A percentile compares a stretch with the other conserved stretches of the same genome.
Evolutionary conservation across 805 yeast genomes (phyloP).

Genomic region (Monosporozyma solicola): DNA sequence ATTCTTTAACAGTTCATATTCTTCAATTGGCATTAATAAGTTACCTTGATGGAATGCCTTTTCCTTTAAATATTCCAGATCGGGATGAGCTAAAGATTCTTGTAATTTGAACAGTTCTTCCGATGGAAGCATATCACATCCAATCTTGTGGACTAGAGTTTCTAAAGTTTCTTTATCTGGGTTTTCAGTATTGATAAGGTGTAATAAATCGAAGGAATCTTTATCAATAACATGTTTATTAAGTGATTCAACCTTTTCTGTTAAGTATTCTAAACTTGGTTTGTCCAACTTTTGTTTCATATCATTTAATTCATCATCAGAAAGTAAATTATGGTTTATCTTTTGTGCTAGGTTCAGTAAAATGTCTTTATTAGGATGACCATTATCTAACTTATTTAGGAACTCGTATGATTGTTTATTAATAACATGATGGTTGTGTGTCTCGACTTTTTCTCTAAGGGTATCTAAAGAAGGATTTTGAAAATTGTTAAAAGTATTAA

Average conservation of each 20-base stretch:
- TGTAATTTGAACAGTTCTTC: conserved; percentile 8
- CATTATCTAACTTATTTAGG: background rate
- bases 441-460: background rate
- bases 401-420: background rate
- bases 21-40: background rate
- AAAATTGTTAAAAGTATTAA: background rate
- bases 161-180: background rate
- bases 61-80: background rate
- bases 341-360: background rate
- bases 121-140: background rate
- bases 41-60: background rate
- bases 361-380: background rate
- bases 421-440: background rate
- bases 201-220: conserved; percentile 4
- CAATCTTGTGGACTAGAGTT: background rate
- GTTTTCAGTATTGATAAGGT: background rate
- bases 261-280: background rate
- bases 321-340: background rate
- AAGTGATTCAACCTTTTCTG: background rate
- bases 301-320: background rate
- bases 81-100: conserved; percentile 10
- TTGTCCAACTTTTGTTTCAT: conserved; percentile 1
- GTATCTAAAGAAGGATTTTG: conserved; percentile 1
- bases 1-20: conserved; percentile 6
- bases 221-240: background rate